Conservation (phyloP, 2,329 filamentous ascomycete genomes). For the Penicillium sp. region DNA sequence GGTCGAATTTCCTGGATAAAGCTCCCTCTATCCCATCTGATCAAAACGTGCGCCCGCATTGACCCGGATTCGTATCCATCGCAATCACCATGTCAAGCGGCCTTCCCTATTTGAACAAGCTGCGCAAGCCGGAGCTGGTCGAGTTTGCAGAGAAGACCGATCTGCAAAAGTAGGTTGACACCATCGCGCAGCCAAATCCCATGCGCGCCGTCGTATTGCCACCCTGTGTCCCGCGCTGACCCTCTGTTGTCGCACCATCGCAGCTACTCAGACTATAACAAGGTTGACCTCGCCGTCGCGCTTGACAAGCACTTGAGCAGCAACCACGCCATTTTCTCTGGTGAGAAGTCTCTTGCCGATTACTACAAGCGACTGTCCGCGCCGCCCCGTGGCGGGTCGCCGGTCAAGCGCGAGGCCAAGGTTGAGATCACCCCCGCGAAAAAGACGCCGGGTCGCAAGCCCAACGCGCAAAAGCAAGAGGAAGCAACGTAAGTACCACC, state of each 20-base stretch:
- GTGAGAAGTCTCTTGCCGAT: constrained; percentile 65
- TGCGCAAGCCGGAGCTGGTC: constrained; percentile 78
- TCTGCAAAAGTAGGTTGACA: constrained; percentile 67
- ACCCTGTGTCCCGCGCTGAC: constrained; percentile 2
- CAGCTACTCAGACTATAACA: constrained; percentile 72
- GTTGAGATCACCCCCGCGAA: constrained; percentile 39
- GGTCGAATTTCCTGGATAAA: constrained; percentile 9
- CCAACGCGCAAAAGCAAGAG: constrained; percentile 44
- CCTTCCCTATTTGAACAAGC: constrained; percentile 74
- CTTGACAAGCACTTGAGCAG: constrained; percentile 73
- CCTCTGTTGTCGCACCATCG: constrained; percentile 1
- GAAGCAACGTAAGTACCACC: constrained; percentile 33
- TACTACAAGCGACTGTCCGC: constrained; percentile 66
- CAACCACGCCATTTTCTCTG: constrained; percentile 66
- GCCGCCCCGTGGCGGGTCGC: constrained; percentile 45
- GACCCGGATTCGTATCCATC: constrained; percentile 9
- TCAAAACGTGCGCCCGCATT: neutral
- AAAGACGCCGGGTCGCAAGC: constrained; percentile 37
- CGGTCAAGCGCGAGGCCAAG: constrained; percentile 51
- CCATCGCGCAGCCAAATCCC: constrained; percentile 10
- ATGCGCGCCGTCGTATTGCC: constrained; percentile 8
- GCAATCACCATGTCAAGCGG: constrained; percentile 59
- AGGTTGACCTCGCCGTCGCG: constrained; percentile 73
- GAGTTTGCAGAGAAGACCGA: constrained; percentile 72
- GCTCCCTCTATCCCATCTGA: neutral